phyloP scores from a whole-genome alignment of 495 filamentous ascomycete genomes.

The Hypoxylon crocopeplum region DNA sequence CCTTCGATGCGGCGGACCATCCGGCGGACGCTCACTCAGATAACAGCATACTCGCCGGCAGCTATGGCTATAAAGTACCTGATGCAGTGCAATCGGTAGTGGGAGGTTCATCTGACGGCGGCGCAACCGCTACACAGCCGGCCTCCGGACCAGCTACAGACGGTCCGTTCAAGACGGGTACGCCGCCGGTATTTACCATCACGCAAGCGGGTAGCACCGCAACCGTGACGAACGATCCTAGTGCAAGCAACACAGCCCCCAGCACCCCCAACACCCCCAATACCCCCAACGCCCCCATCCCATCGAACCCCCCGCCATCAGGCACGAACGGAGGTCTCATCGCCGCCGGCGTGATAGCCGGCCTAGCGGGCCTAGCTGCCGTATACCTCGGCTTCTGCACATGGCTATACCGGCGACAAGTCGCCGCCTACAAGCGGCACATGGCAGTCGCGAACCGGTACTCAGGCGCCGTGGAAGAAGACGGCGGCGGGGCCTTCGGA shows the following conservation, averaged over 20 bases:
- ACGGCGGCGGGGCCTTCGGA: slow-evolving; percentile 9
- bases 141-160: slow-evolving; percentile 64
- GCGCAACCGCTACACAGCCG: slow-evolving; percentile 72
- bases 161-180: slow-evolving; percentile 73
- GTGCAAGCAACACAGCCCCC: slow-evolving; percentile 19
- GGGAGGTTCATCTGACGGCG: slow-evolving; percentile 65
- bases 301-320: no score
- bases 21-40: slow-evolving; percentile 45
- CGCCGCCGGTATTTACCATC: slow-evolving; percentile 67
- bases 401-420: slow-evolving; percentile 71
- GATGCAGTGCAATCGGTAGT: slow-evolving; percentile 64
- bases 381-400: slow-evolving; percentile 74
- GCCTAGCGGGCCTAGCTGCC: slow-evolving; percentile 62
- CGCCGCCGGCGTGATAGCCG: slow-evolving; percentile 68
- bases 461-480: slow-evolving; percentile 24
- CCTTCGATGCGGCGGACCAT: slow-evolving; percentile 62
- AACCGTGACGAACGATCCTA: slow-evolving; percentile 52
- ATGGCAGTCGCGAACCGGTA: slow-evolving; percentile 61
- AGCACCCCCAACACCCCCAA: background rate
- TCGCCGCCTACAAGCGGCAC: slow-evolving; percentile 66
- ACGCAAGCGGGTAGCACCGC: slow-evolving; percentile 64
- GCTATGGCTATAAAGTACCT: slow-evolving; percentile 71
- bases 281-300: no score
- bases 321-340: slow-evolving; percentile 65
- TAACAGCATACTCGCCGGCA: slow-evolving; percentile 60